A percentile compares a stretch with the other conserved stretches of the same genome.
Conservation (phyloP, 768 basidiomycete genomes). For the Collybia mongolica region DNA sequence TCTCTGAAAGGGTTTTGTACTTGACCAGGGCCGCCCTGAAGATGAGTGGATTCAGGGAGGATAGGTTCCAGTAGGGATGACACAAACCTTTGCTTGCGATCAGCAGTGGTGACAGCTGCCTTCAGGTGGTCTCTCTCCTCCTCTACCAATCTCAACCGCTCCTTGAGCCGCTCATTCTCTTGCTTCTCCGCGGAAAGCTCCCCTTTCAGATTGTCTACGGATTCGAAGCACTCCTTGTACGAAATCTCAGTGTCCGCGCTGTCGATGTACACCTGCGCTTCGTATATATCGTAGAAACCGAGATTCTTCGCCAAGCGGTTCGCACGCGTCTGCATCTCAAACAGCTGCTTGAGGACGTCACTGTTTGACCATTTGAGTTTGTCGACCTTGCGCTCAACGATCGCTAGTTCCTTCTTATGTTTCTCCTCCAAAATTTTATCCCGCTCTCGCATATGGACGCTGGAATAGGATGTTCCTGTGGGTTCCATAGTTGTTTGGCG, state of each 20-base stretch:
- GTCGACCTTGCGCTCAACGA: constrained; percentile 27
- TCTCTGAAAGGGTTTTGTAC: constrained; percentile 2
- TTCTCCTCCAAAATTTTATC: constrained; percentile 34
- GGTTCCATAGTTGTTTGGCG: neutral
- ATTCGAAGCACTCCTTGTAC: constrained; percentile 35
- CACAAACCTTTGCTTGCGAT: constrained; percentile 8
- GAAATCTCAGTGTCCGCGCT: constrained; percentile 29
- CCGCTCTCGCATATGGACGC: constrained; percentile 30
- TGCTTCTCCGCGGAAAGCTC: constrained; percentile 20
- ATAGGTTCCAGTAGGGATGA: neutral
- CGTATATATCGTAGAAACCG: constrained; percentile 41
- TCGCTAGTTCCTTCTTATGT: constrained; percentile 28
- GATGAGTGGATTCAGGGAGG: neutral
- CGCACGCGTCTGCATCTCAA: constrained; percentile 33
- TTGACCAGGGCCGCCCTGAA: constrained; percentile 5
- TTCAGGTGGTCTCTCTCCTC: constrained; percentile 23
- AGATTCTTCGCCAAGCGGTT: constrained; percentile 38
- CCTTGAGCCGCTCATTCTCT: constrained; percentile 21
- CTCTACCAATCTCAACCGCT: constrained; percentile 18
- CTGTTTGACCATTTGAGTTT: constrained; percentile 32
- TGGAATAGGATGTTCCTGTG: constrained; percentile 24
- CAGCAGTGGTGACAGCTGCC: neutral
- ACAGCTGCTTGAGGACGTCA: constrained; percentile 34
- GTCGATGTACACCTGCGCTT: constrained; percentile 41
- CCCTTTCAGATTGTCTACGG: constrained; percentile 28